Base-by-base conservation (phyloP, 176 grass and related monocot species). In the Oryza officinalis region DNA sequence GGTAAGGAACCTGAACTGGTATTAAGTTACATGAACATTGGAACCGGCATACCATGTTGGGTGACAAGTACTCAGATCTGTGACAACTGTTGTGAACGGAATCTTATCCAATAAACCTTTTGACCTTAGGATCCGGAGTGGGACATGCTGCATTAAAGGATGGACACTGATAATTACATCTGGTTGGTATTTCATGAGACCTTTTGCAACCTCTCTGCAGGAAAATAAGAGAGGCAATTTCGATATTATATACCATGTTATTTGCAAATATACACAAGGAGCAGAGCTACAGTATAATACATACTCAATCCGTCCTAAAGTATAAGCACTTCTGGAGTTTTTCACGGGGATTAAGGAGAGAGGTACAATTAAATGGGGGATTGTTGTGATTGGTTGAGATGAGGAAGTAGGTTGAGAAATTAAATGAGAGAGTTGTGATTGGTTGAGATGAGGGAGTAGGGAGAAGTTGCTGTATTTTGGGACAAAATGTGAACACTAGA, bases 101-200 rank as follows among this genome's bases (percentile, higher is more conserved):
- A 99, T 99, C 86, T 99, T 99, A 75, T 99, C 88, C 75, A 99
- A 81, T 49, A 99, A 84, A 45, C 96, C 96, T 90, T 85, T 99
- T 14, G 91, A 78, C 78, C 89, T 93, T 11, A 99, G 78, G 69
- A 99, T 85, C 89, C 89, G 87, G 71, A 99, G 93, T 31, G 96
- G 96, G 33, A 99, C 96, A 74, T 99, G 96, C 85, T 99, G 96
- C 96, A 99, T 99, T 71, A 99, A 87, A 64, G 96, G 96, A 90
- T 99, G 96, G 63, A 99, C 96, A 83, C 96, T 99, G 79, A 99
- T 99, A 78, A 99, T 99, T 67, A 99, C 94, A 90, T 99, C 93
- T 27, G 96, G 96, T 70, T 99, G 93, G 81, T 99, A 99, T 72
- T 99, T 90, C 93, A 99, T 94, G 75, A 99, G 84, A 66, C 96